Evolutionary conservation across 2,329 filamentous ascomycete genomes (phyloP).

Genomic region (Nigrospora sphaerica): DNA sequence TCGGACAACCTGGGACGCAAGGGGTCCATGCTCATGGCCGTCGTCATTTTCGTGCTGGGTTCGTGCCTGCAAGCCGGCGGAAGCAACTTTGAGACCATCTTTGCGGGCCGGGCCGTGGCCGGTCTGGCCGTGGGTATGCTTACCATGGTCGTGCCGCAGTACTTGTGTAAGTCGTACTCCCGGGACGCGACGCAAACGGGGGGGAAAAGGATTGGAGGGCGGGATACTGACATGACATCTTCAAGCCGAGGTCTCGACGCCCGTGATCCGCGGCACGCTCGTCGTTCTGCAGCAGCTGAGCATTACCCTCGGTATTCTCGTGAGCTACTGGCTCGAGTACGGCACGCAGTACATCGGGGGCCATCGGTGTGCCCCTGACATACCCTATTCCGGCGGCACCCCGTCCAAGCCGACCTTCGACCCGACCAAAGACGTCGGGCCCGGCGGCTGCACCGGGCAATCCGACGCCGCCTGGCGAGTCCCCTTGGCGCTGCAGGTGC

Average conservation of each 20-base stretch:
- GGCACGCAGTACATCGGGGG: conserved; percentile 34
- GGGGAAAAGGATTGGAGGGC: not conserved
- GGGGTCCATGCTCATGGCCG: conserved; percentile 26
- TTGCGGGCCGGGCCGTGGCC: conserved; percentile 33
- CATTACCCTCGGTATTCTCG: conserved; percentile 34
- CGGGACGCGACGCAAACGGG: conserved; percentile 1
- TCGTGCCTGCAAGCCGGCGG: conserved; percentile 27
- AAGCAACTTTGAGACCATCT: conserved; percentile 29
- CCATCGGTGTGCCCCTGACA: conserved; percentile 35
- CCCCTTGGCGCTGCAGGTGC: conserved; percentile 43
- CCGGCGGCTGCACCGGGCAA: conserved; percentile 34
- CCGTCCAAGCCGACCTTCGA: conserved; percentile 29
- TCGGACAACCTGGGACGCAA: conserved; percentile 26
- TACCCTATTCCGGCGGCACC: conserved; percentile 37
- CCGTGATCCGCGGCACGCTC: conserved; percentile 39
- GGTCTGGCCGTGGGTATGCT: conserved; percentile 35
- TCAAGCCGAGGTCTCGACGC: conserved; percentile 40
- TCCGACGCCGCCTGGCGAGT: conserved; percentile 36
- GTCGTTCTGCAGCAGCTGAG: conserved; percentile 35
- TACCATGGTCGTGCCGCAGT: conserved; percentile 22
- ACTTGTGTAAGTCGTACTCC: conserved; percentile 18
- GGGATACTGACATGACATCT: conserved; percentile 23
- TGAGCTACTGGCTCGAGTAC: conserved; percentile 35
- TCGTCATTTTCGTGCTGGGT: conserved; percentile 11
- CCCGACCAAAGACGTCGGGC: conserved; percentile 31